These are phyloP conservation scores for Cutaneotrichosporon sp. DNA, from an alignment of 1,284 basidiomycete species.

Conservation along the genomic window DNA sequence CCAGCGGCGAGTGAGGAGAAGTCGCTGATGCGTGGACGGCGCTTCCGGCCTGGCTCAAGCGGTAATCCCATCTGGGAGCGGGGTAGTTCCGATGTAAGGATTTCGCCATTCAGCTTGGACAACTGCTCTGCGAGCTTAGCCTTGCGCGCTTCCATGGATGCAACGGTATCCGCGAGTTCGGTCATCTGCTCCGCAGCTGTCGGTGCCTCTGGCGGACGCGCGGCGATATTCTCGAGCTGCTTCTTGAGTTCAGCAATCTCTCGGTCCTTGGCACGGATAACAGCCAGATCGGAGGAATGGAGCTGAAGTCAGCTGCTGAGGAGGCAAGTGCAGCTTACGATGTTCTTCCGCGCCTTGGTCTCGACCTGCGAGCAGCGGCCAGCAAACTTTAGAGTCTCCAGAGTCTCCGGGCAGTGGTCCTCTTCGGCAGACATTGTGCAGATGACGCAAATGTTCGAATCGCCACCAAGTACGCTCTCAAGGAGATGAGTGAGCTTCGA, in stretches of 20 bases:
- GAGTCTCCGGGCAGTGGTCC: conserved; percentile 53
- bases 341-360: conserved; percentile 55
- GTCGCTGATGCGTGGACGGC: conserved; percentile 47
- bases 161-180: conserved; percentile 41
- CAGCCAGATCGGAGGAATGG: conserved; percentile 41
- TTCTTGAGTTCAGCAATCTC: conserved; percentile 49
- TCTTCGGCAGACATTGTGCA: conserved; percentile 52
- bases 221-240: conserved; percentile 34
- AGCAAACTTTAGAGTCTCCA: conserved; percentile 57
- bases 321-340: conserved; percentile 36
- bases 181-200: neutral
- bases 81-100: conserved; percentile 41
- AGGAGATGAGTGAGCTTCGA: conserved; percentile 55
- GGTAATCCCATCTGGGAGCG: conserved; percentile 20
- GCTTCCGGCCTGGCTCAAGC: conserved; percentile 28
- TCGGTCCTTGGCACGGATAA: conserved; percentile 49
- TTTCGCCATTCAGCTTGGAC: conserved; percentile 44
- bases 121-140: conserved; percentile 36
- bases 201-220: neutral
- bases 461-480: conserved; percentile 55
- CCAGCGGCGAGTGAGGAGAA: conserved; percentile 24
- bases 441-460: conserved; percentile 56
- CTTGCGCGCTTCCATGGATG: conserved; percentile 43
- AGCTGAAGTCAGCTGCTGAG: conserved; percentile 29
- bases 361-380: conserved; percentile 55